Evolutionary conservation across 2,329 filamentous ascomycete species (phyloP), one percentile per base, ranked within the genome.

Genomic region (Cordyceps cateniannulata): DNA sequence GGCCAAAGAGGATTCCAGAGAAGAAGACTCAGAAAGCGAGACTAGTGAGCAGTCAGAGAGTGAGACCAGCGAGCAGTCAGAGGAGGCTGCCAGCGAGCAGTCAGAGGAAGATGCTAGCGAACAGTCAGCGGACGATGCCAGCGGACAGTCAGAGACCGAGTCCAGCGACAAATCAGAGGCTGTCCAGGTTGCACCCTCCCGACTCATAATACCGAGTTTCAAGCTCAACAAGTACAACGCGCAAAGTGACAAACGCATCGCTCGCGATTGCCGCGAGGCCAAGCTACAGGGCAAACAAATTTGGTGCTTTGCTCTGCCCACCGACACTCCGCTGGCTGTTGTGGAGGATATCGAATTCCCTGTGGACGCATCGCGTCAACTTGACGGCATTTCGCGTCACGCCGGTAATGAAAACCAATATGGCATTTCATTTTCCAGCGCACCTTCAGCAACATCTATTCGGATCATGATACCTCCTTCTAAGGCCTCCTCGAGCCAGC

Each of bases 291-390:
- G 86, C 64, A 91, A 91, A 76, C 86, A 92, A 70, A 78, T 92
- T 62, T 93, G 89, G 89, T 90, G 91, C 71, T 90, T 93, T 66
- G 90, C 87, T 10, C 86, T 87, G 3, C 89, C 89, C 2, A 82
- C 85, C 6, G 84, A 84, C 12, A 76, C 91, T 3, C 85, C 88
- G n/a, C 80, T 92, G 61, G 84, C 83, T 12, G 79, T 87, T 1
- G 75, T 92, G 51, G 82, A 85, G 69, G 80, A 86, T 64, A 76
- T 91, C 63, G 81, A 86, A 42, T 81, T 90, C 47, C 80, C 80
- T 10, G 70, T 84, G 66, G 81, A 85, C 61, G 78, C 81, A 57
- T 79, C 81, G 2, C 75, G 80, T 62, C 74, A 78, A 2, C 80
- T 79, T 5, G 77, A 82, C 40, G 66, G 81, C 5, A 73, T 89